Conservation (phyloP, 2,329 filamentous ascomycete genomes). For the Colletotrichum noveboracense region DNA sequence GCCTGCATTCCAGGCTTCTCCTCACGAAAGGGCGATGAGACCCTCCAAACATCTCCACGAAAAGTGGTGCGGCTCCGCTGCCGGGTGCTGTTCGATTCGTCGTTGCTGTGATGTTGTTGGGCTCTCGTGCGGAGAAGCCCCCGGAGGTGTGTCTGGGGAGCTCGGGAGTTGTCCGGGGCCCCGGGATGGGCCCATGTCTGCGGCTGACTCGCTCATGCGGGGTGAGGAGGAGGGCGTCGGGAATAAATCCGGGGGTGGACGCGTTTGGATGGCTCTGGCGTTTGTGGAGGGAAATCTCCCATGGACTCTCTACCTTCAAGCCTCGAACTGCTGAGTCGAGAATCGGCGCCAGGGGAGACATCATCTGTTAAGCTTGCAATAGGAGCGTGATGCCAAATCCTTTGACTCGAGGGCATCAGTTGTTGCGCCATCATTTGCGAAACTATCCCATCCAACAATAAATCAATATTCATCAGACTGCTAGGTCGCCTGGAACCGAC, state of each 20-base stretch:
- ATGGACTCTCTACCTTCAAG: neutral
- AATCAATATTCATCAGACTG: neutral
- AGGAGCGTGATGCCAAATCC: neutral
- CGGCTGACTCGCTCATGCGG: conserved; percentile 7
- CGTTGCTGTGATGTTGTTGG: neutral
- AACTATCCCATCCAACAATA: neutral
- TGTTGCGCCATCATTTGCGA: neutral
- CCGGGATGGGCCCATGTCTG: neutral
- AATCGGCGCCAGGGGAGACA: neutral
- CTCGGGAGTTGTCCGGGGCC: conserved; percentile 14
- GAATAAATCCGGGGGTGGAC: neutral
- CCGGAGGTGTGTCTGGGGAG: neutral
- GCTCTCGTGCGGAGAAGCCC: neutral
- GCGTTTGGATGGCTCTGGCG: neutral
- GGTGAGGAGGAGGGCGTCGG: neutral
- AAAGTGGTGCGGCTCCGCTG: conserved; percentile 11
- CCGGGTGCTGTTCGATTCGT: neutral
- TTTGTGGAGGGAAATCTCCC: neutral
- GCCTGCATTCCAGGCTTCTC: neutral
- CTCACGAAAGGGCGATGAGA: neutral
- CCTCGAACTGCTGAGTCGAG: neutral
- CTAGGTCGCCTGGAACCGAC: neutral
- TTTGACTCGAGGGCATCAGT: neutral
- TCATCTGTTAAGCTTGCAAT: neutral
- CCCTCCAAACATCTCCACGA: neutral